phyloP scores from a whole-genome alignment of 176 grass and related monocot genomes.

The Triticum urartu region DNA sequence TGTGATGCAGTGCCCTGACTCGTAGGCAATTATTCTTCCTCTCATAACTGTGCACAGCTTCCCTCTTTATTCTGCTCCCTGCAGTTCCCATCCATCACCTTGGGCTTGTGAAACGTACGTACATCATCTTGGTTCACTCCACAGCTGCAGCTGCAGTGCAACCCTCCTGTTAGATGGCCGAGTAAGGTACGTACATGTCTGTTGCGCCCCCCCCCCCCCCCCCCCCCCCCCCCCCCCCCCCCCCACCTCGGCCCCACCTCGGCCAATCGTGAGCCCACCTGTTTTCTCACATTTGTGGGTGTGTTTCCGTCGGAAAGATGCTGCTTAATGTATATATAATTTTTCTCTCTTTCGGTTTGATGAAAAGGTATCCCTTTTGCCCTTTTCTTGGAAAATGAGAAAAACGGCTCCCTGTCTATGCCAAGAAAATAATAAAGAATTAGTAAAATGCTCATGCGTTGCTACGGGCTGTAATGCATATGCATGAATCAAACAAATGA shows the following conservation, averaged over 20 bases:
- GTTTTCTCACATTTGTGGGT: neutral
- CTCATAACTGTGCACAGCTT: constrained; percentile 44
- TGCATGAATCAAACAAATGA: no score
- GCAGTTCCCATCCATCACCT: constrained; percentile 30
- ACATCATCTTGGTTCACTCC: constrained; percentile 22
- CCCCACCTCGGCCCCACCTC: neutral
- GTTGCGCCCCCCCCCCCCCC: neutral
- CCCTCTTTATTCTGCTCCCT: constrained; percentile 29
- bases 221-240: neutral
- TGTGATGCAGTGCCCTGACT: constrained; percentile 42
- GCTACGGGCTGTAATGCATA: no score
- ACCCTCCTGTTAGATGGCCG: constrained; percentile 19
- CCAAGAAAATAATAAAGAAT: no score
- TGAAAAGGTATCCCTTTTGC: no score
- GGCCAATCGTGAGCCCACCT: neutral
- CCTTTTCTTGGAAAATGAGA: no score
- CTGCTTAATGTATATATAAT: neutral
- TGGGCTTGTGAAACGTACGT: constrained; percentile 17
- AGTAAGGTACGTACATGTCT: constrained; percentile 51
- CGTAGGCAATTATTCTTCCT: constrained; percentile 53
- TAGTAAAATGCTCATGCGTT: no score
- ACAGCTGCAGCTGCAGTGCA: constrained; percentile 17
- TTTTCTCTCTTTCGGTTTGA: neutral
- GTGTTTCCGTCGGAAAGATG: neutral
- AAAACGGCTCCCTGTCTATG: no score